Evolutionary conservation across 164 flowering plant species (phyloP).

Genomic region (Berberis vulgaris): DNA sequence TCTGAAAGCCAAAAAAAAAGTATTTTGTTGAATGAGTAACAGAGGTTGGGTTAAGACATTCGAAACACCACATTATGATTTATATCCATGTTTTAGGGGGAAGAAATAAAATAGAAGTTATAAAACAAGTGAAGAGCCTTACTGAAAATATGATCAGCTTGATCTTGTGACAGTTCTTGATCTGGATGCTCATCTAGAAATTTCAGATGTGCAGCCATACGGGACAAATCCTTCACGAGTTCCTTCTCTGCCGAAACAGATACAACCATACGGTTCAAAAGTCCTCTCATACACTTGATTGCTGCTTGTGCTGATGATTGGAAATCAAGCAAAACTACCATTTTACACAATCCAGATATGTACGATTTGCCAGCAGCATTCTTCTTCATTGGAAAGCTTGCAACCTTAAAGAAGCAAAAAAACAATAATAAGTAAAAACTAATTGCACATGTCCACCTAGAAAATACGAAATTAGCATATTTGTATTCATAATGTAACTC

Average conservation of each 20-base stretch:
- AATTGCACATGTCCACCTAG: background rate
- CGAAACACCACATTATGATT: background rate
- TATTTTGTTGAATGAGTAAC: background rate
- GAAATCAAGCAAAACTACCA: conserved; percentile 50
- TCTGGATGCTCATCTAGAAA: conserved; percentile 53
- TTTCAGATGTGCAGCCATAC: conserved; percentile 52
- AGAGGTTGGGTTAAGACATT: background rate
- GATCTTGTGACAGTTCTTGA: conserved; percentile 40
- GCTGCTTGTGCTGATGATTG: conserved; percentile 58
- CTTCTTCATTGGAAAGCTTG: conserved; percentile 55
- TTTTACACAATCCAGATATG: conserved; percentile 56
- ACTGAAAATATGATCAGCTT: conserved; percentile 54
- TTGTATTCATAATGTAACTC: no score
- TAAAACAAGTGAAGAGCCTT: conserved; percentile 7
- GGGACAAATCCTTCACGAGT: conserved; percentile 57
- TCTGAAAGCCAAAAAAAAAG: conserved; percentile 24
- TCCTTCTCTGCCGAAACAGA: conserved; percentile 56
- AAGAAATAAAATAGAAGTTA: background rate
- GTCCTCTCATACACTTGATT: conserved; percentile 57
- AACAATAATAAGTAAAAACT: background rate
- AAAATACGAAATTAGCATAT: background rate
- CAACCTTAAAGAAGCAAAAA: conserved; percentile 32
- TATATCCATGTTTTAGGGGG: no score
- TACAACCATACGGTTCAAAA: conserved; percentile 39
- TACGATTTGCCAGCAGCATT: conserved; percentile 76